A percentile compares a stretch with the other conserved stretches of the same genome.
These are phyloP conservation scores for Sclerotinia borealis DNA, from an alignment of 2,329 filamentous ascomycete species.

Conservation along the genomic window DNA sequence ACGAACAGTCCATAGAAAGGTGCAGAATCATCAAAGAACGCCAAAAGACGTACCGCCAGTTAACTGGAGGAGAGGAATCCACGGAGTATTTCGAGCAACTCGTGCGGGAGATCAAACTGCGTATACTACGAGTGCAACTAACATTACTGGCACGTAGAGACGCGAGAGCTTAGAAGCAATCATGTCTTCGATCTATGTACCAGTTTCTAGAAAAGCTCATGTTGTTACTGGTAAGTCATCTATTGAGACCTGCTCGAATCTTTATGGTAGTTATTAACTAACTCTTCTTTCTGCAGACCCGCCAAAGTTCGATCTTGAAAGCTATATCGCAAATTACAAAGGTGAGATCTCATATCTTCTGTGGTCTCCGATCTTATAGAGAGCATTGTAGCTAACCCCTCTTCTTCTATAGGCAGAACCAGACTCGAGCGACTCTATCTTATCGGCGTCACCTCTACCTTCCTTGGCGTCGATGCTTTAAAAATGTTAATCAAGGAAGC, in stretches of 20 bases:
- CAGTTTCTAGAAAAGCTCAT: conserved; percentile 19
- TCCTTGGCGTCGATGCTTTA: conserved; percentile 73
- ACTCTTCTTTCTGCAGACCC: conserved; percentile 28
- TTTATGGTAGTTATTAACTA: conserved; percentile 8
- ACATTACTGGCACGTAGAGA: not conserved
- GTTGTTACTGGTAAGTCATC: conserved; percentile 18
- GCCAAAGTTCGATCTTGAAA: conserved; percentile 86
- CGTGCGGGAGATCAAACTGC: not conserved
- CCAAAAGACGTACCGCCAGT: not conserved
- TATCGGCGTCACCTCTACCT: conserved; percentile 72
- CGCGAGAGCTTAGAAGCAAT: not conserved
- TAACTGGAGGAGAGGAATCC: not conserved
- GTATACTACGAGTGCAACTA: not conserved
- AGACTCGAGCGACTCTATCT: conserved; percentile 73
- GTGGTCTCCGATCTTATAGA: not conserved
- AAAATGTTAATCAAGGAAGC: conserved; percentile 71
- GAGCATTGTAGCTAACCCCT: conserved; percentile 8
- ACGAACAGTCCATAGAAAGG: not conserved
- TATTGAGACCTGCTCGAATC: not conserved
- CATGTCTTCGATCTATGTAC: not conserved
- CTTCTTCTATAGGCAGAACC: conserved; percentile 60
- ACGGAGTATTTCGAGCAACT: not conserved
- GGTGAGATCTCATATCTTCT: conserved; percentile 44
- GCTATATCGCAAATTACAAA: conserved; percentile 83
- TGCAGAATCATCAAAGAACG: not conserved